A percentile compares a stretch with the other conserved stretches of the same genome.
These are phyloP conservation scores for Amphicarpaea edgeworthii DNA, from an alignment of 306 rosid species.

Conservation along the genomic window DNA sequence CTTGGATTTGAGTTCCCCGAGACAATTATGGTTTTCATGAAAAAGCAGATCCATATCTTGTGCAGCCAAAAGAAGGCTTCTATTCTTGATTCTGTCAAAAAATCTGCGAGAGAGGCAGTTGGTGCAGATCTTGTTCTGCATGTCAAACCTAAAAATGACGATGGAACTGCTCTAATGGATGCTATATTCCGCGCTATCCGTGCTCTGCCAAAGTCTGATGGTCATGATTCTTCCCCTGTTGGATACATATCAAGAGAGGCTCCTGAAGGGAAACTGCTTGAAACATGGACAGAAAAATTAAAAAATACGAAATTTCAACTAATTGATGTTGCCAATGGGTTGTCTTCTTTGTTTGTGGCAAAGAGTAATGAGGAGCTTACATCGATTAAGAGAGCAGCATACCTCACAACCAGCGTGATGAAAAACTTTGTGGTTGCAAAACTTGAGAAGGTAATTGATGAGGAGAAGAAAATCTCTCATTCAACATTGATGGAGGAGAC, in stretches of 20 bases:
- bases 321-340: constrained; percentile 77
- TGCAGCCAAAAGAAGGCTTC: constrained; percentile 93
- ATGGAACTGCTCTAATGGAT: constrained; percentile 81
- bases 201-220: constrained; percentile 69
- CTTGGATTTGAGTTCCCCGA: constrained; percentile 95
- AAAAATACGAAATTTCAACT: constrained; percentile 61
- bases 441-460: constrained; percentile 91
- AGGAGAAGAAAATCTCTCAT: constrained; percentile 86
- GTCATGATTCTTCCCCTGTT: constrained; percentile 59
- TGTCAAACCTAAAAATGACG: constrained; percentile 78
- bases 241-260: constrained; percentile 84
- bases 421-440: constrained; percentile 80
- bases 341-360: constrained; percentile 71
- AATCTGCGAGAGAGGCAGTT: constrained; percentile 71
- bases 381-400: constrained; percentile 83
- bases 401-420: constrained; percentile 79
- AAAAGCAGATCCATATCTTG: constrained; percentile 81
- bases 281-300: constrained; percentile 79
- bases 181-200: constrained; percentile 67
- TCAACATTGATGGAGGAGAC: constrained; percentile 91
- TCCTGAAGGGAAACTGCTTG: constrained; percentile 88
- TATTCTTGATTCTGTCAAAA: constrained; percentile 72
- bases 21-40: constrained; percentile 85
- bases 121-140: constrained; percentile 85
- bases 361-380: constrained; percentile 78